These are phyloP conservation scores for Lentinula detonsa DNA, from an alignment of 768 basidiomycete genomes.

Conservation along the genomic window DNA sequence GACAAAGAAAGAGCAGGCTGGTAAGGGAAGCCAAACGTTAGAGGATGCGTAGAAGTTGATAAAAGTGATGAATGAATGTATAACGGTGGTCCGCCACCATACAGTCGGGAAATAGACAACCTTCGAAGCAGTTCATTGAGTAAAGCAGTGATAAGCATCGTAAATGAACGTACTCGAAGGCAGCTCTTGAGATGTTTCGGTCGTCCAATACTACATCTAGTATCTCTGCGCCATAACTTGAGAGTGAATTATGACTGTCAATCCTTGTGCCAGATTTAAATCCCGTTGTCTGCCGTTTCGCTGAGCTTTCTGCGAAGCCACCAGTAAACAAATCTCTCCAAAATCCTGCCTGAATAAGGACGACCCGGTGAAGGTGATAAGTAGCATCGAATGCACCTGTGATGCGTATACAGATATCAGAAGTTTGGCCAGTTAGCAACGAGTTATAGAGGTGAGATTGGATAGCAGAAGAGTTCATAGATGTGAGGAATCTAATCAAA, in stretches of 20 bases:
- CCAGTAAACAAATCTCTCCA: constrained; percentile 83
- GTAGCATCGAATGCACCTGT: constrained; percentile 53
- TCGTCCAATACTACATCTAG: constrained; percentile 77
- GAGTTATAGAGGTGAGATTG: constrained; percentile 74
- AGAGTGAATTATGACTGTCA: constrained; percentile 13
- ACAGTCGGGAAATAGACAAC: constrained; percentile 80
- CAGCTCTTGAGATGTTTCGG: constrained; percentile 82
- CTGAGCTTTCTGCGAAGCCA: constrained; percentile 62
- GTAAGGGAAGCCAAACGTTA: constrained; percentile 61
- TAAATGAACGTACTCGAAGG: constrained; percentile 72
- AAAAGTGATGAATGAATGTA: constrained; percentile 59
- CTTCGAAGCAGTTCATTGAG: constrained; percentile 26
- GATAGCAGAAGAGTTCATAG: constrained; percentile 28
- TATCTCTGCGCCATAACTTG: constrained; percentile 33
- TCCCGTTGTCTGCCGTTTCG: not conserved
- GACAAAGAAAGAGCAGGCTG: constrained; percentile 14
- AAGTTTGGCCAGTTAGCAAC: constrained; percentile 64
- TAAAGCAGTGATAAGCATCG: not conserved
- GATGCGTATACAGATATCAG: constrained; percentile 74
- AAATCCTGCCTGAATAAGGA: constrained; percentile 85
- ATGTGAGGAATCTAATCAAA: not conserved
- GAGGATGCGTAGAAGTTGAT: constrained; percentile 60
- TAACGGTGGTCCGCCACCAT: constrained; percentile 78
- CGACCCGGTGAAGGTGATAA: constrained; percentile 78
- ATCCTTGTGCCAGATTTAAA: not conserved